Evolutionary conservation across 257 asterid species (phyloP), one percentile per base, ranked within the genome.

Genomic region (Solanum corneliomulleri): DNA sequence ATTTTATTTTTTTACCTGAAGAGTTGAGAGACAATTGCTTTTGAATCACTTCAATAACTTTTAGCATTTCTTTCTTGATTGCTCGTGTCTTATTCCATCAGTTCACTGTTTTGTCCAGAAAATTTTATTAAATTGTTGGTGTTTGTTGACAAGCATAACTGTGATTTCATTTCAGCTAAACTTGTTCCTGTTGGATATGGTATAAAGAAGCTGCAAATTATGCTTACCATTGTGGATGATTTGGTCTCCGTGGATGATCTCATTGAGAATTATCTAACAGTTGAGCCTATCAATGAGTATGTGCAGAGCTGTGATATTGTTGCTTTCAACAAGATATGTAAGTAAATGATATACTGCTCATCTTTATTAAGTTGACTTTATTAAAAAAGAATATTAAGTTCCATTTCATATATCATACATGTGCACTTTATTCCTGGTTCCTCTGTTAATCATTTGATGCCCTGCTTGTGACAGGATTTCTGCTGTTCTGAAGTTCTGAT

Each of bases 291-390:
- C 90, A 94, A 88, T 15, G 96, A 94, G 82, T 90, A 91, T 33
- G 93, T 93, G 29, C 96, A 94, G 77, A 94, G 98, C 89, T 94
- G 94, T 21, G 98, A 94, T 76, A 94, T 94, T 62, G 95, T 91
- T 33, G 96, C 96, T 71, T 94, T 94, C 93, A 93, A 94, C 98
- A 94, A 94, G 82, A 94, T 94, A 83, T 94, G 88, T 78, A 91
- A 90, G 87, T 39, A 21, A 20, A n/a, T 76, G 31, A 49, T 87
- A 52, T 88, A 88, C 92, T 41, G 82, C 87, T 44, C 86, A 90
- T 89, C 88, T 90, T 42, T 45, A 16, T 27, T 47, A 80, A 80
- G 37, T 45, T 27, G 35, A 33, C 35, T 33, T 33, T 33, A 33
- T 33, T 5, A 33, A 33, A 33, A 33, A 33, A 33, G 35, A 33